A percentile compares a stretch with the other conserved stretches of the same genome.
Conservation (phyloP, 2,329 filamentous ascomycete species). For the Pseudopyricularia cyperi region DNA sequence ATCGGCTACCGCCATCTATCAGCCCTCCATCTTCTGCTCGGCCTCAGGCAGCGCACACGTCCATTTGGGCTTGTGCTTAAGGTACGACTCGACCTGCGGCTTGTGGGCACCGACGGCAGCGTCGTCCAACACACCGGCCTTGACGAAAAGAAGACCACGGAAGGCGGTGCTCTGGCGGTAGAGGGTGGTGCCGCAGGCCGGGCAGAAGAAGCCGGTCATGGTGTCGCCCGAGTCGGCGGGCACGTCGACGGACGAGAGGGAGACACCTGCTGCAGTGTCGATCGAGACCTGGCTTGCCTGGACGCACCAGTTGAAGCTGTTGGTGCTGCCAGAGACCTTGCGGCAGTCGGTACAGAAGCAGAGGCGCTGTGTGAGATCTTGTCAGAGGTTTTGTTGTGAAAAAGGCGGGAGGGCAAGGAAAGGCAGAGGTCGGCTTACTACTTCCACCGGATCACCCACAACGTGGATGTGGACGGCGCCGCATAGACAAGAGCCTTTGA, state of each 20-base stretch:
- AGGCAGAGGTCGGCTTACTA: not conserved
- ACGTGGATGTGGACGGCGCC: not conserved
- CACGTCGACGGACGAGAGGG: not conserved
- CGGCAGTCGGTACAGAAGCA: constrained; percentile 2
- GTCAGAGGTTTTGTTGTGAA: not conserved
- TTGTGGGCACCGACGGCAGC: not conserved
- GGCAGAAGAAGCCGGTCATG: not conserved
- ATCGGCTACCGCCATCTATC: no score
- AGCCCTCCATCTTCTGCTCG: not conserved
- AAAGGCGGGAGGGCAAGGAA: not conserved
- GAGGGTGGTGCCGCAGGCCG: not conserved
- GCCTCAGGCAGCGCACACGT: not conserved
- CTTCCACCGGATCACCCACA: not conserved
- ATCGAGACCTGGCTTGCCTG: not conserved
- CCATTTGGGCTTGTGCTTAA: not conserved
- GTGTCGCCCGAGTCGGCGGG: not conserved
- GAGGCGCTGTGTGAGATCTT: not conserved
- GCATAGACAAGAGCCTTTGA: not conserved
- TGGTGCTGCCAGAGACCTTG: not conserved
- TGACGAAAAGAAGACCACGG: not conserved
- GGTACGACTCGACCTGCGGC: not conserved
- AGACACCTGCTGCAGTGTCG: not conserved
- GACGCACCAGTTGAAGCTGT: constrained; percentile 1
- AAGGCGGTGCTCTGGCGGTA: not conserved
- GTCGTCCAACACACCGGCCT: not conserved